Evolutionary conservation across 352 stramenopile species (phyloP), one percentile per base, ranked within the genome.

Genomic region (Globisporangium nunn): DNA sequence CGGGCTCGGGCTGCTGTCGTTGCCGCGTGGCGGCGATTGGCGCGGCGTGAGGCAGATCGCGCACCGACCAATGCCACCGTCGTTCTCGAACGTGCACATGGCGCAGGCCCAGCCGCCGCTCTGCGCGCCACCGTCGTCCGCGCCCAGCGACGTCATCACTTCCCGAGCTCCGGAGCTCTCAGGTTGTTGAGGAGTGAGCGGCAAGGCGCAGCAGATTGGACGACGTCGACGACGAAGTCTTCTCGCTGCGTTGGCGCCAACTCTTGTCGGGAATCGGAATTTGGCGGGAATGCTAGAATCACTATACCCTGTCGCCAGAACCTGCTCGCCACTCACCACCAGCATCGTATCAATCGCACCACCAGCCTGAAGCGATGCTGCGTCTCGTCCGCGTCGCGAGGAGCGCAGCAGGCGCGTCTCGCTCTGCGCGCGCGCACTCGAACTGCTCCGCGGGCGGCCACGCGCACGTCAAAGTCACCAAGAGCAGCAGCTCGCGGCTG

Each of bases 81-180:
- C 68, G 53, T 94, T 94, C 69, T 88, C 71, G 62, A 82, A 91
- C 51, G 84, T 92, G 63, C 84, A 94, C 46, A 69, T 72, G 45
- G 66, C 56, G 61, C 84, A 94, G 63, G 61, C 80, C 84, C 84
- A 94, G 46, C 35, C 33, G 41, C 55, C 7, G 18, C 3, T 11
- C 45, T 54, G 44, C 51, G 18, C 45, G 30, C 39, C 41, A 23
- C 30, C 17, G 31, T 40, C n/a, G 46, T 37, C 54, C 54, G 23
- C 23, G 23, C 10, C 33, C 33, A 37, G 33, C 33, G 33, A 37
- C 33, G 3, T 8, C 3, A 37, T 37, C 5, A 8, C 23, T 23
- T 23, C 23, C 23, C 23, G 23, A 23, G 23, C 23, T 23, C 23
- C 23, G 23, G 23, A 23, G 23, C 23, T 23, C 23, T 23, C 23